Conservation (phyloP, 1,139 yeast genomes). For the Suhomyces yuchorum region DNA sequence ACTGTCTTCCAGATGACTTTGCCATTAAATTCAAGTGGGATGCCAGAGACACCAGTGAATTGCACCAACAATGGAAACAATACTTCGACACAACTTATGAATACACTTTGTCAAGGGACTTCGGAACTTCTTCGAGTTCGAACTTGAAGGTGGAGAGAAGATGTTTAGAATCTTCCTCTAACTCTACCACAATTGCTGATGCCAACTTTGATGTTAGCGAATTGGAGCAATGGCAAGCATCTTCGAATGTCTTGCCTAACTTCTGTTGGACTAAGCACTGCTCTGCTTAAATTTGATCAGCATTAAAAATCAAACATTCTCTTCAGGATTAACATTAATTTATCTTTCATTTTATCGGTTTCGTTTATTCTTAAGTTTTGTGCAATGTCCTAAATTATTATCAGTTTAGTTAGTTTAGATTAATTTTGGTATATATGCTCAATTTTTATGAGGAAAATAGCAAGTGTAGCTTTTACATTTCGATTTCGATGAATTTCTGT, state of each 20-base stretch:
- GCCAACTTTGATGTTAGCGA: conserved; percentile 20
- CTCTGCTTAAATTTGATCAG: conserved; percentile 7
- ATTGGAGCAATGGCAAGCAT: conserved; percentile 21
- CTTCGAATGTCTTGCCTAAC: conserved; percentile 29
- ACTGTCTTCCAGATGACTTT: conserved; percentile 36
- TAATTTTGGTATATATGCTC: conserved; percentile 12
- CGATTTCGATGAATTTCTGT: too few species aligned
- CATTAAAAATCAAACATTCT: background rate
- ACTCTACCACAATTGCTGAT: conserved; percentile 19
- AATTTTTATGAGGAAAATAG: background rate
- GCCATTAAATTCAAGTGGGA: conserved; percentile 28
- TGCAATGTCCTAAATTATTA: conserved; percentile 7
- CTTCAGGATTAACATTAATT: background rate
- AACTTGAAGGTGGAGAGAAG: conserved; percentile 13
- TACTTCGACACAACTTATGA: conserved; percentile 24
- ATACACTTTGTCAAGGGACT: conserved; percentile 18
- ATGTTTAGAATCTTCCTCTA: conserved; percentile 12
- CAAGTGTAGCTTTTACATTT: too few species aligned
- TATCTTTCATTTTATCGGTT: conserved; percentile 3
- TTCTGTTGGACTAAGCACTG: conserved; percentile 28
- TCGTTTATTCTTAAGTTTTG: conserved; percentile 6
- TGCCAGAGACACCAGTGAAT: conserved; percentile 17
- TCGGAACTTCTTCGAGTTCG: conserved; percentile 11
- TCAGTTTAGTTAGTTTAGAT: conserved; percentile 14
- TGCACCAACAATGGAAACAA: conserved; percentile 21